Evolutionary conservation across 2,329 filamentous ascomycete genomes (phyloP), one percentile per base, ranked within the genome.

Genomic region (Arachnopeziza araneosa): DNA sequence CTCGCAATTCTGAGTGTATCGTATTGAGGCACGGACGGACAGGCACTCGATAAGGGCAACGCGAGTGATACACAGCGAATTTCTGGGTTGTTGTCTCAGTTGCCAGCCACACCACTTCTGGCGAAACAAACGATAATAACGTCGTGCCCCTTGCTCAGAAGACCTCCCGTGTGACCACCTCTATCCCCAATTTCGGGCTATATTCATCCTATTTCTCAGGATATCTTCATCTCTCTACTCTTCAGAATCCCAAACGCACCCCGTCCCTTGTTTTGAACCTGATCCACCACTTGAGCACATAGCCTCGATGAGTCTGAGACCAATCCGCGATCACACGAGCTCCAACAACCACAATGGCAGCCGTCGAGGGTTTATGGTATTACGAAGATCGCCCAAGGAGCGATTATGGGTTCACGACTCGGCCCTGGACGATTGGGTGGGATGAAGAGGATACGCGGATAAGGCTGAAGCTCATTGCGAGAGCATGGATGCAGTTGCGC

Each of bases 351-450:
- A 75, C 66, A 71, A 80, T 80, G 78, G 77, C 78, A 70, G 72
- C 74, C 68, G 71, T 74, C 65, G 72, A 72, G 71, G 75, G 75
- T 73, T 73, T 72, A 69, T 72, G 67, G 68, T 75, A 67, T 68
- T 74, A 64, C 74, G 73, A 62, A 69, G 70, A 70, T 73, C 73
- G 61, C 70, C 74, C 64, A 73, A 72, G 68, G 73, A 74, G 64
- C 74, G 74, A 67, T 68, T 76, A 68, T 75, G 73, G 61, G 72
- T 73, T 62, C 73, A 74, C 68, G 71, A 76, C 68, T 74, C 75
- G 61, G 74, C 74, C 62, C 69, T 72, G 66, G 73, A 77, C 67
- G 74, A 77, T 71, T 76, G 75, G 71, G 69, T 77, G 70, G 77
- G 74, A 71, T 79, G 76, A 79, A 58, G 67, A 70, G 57, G 67